Conservation (phyloP, 179 eudicot genomes). For the Corrigiola litoralis region DNA sequence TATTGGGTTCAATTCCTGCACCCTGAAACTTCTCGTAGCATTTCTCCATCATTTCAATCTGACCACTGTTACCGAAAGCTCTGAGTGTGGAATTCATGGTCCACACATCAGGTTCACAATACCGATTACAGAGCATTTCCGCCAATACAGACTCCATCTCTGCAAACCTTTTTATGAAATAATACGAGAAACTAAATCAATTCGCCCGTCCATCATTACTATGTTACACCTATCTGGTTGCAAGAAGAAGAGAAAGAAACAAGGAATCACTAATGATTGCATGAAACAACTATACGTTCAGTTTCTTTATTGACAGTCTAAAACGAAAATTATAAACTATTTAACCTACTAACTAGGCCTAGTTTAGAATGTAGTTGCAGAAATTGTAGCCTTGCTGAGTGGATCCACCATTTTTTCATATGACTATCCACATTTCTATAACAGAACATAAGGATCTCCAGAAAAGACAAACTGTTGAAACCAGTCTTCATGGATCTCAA, state of each 20-base stretch:
- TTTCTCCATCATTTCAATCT: conserved; percentile 88
- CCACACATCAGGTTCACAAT: conserved; percentile 83
- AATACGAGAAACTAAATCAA: conserved; percentile 32
- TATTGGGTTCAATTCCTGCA: conserved; percentile 74
- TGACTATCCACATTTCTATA: no score
- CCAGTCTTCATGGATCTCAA: no score
- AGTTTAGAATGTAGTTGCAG: no score
- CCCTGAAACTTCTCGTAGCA: conserved; percentile 81
- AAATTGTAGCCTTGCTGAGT: no score
- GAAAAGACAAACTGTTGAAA: no score
- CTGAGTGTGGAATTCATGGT: conserved; percentile 87
- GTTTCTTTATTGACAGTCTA: not conserved
- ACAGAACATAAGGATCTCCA: no score
- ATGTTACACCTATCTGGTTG: conserved; percentile 19
- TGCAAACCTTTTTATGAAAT: conserved; percentile 44
- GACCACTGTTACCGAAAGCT: conserved; percentile 89
- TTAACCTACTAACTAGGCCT: no score
- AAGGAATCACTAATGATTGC: conserved; percentile 12
- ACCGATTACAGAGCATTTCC: conserved; percentile 58
- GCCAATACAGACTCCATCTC: conserved; percentile 72
- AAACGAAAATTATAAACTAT: no score
- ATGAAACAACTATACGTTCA: not conserved
- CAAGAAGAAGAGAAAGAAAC: conserved; percentile 13
- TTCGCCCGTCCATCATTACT: conserved; percentile 20
- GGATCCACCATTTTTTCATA: no score